Conservation (phyloP, 2,329 filamentous ascomycete genomes). For the Hawksworthiomyces lignivorus region DNA sequence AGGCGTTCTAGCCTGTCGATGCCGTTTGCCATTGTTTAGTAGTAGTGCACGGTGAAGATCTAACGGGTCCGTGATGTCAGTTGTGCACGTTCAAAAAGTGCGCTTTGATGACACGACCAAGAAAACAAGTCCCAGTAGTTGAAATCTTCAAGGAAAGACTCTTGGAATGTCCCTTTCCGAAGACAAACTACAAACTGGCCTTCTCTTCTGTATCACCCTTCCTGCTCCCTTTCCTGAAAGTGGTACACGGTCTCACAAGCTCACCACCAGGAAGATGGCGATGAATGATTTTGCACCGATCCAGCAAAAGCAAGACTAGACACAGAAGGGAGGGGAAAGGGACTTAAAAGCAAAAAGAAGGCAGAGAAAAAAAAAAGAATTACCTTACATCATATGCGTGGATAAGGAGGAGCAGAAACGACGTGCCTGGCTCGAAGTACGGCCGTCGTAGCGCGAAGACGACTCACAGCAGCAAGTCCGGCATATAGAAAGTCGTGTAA, state of each 20-base stretch:
- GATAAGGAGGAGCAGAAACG: not conserved
- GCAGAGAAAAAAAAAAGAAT: not conserved
- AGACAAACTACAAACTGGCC: too few relatives aligned
- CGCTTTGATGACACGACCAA: too few relatives aligned
- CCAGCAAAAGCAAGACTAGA: not conserved
- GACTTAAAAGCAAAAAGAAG: not conserved
- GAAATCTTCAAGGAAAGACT: too few relatives aligned
- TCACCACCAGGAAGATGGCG: too few relatives aligned
- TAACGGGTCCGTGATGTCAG: conserved; percentile 13
- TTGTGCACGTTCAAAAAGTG: too few relatives aligned
- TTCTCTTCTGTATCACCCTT: too few relatives aligned
- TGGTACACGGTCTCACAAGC: too few relatives aligned
- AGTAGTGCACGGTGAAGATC: conserved; percentile 7
- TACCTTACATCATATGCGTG: not conserved
- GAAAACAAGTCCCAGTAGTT: too few relatives aligned
- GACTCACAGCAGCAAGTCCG: conserved; percentile 3
- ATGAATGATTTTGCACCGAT: not conserved
- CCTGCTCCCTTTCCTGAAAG: too few relatives aligned
- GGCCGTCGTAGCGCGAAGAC: conserved; percentile 4
- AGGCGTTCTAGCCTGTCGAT: conserved; percentile 44
- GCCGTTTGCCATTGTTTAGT: conserved; percentile 37
- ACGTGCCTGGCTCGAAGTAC: too few relatives aligned
- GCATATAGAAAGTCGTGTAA: too few relatives aligned
- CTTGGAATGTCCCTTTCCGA: too few relatives aligned
- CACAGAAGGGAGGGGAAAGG: not conserved